Evolutionary conservation across 1,284 basidiomycete species (phyloP).

Genomic region (Ceraceosorus guamensis): DNA sequence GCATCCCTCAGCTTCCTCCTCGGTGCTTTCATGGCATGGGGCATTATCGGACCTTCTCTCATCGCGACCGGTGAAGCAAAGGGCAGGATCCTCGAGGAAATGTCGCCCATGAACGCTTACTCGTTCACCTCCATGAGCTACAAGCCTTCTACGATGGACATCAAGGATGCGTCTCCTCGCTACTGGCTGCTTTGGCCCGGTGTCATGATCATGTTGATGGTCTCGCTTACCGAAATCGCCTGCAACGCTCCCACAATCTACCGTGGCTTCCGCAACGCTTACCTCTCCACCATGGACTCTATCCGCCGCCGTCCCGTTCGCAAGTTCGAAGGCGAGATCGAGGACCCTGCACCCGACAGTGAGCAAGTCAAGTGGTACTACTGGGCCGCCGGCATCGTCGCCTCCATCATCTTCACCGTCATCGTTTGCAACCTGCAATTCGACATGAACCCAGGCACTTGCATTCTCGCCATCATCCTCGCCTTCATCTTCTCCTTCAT

Average conservation of each 20-base stretch:
- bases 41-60: slow-evolving; percentile 59
- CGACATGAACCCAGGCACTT: slow-evolving; percentile 42
- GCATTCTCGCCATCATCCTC: slow-evolving; percentile 52
- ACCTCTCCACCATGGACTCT: slow-evolving; percentile 19
- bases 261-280: slow-evolving; percentile 32
- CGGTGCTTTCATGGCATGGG: slow-evolving; percentile 60
- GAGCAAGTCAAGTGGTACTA: slow-evolving; percentile 58
- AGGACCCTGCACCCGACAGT: slow-evolving; percentile 37
- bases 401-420: slow-evolving; percentile 56
- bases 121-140: slow-evolving; percentile 23
- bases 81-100: slow-evolving; percentile 7
- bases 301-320: slow-evolving; percentile 18
- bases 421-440: slow-evolving; percentile 51
- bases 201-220: slow-evolving; percentile 52
- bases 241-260: slow-evolving; percentile 44
- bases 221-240: slow-evolving; percentile 46
- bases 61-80: slow-evolving; percentile 46
- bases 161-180: slow-evolving; percentile 56
- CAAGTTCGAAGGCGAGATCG: slow-evolving; percentile 18
- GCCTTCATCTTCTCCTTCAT: slow-evolving; percentile 66
- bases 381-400: slow-evolving; percentile 56
- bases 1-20: slow-evolving; percentile 62
- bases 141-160: slow-evolving; percentile 17
- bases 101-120: neutral
- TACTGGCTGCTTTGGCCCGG: slow-evolving; percentile 68